Evolutionary conservation across 208 protist species (phyloP), one percentile per base, ranked within the genome.

Genomic region (Blastocrithidia nonstop): DNA sequence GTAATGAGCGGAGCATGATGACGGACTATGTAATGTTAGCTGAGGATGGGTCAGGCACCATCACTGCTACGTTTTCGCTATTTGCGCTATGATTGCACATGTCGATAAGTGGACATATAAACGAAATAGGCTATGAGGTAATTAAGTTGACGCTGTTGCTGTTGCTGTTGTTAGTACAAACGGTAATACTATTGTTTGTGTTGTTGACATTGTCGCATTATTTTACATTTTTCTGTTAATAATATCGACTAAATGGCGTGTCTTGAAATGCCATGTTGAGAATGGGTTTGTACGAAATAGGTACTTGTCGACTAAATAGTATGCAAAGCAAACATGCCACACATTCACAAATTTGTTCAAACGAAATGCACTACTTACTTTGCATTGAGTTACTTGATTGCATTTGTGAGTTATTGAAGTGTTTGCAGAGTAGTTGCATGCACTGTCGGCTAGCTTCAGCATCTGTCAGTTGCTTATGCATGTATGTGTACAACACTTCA

Each of bases 81-180:
- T 58, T n/a, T n/a, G n/a, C 59, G 44, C 74, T 75, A 56, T 88
- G 79, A 47, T 88, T 88, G 59, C 73, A 84, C 73, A 88, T 81
- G 50, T 88, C 79, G 35, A 88, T 78, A 19, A 88, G 49, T 3
- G 79, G 79, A 46, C 79, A 88, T 21, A 88, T 40, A 47, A 88
- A 84, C 3, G 68, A 64, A 32, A 88, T 71, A 25, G 79, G 74
- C 23, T 88, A 67, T 27, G 53, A 50, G 32, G 82, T 66, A 20
- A 87, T 53, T 19, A 19, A 13, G 29, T 15, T 47, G 22, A 19
- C 28, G 0, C 7, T 6, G 13, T 7, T n/a, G n/a, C n/a, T n/a
- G n/a, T n/a, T n/a, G n/a, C n/a, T n/a, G n/a, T n/a, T n/a, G n/a
- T n/a, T n/a, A n/a, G n/a, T n/a, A n/a, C n/a, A n/a, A n/a, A n/a